Base-by-base conservation (phyloP, 805 yeast genomes). In the Candida multigemmis region DNA sequence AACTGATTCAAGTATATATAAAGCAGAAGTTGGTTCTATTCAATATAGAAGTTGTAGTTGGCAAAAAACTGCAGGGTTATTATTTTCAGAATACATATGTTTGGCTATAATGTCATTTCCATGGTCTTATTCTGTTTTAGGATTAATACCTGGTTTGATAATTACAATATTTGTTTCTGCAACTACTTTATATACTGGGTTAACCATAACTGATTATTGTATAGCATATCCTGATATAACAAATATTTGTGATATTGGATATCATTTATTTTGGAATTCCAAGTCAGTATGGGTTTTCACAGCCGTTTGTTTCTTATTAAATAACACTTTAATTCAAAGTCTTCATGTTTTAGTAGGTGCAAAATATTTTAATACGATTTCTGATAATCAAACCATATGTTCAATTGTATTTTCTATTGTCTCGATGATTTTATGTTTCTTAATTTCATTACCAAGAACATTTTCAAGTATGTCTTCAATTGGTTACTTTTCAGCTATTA, bases 71-170 rank as follows among this genome's bases (percentile, higher is more conserved):
- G 74, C 78, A 1, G 76, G 74, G n/a, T 54, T 73, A 21, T 49
- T 73, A 27, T 68, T 73, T 35, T 66, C 74, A 2, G 79, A 73
- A 43, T 73, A 73, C 44, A 70, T 72, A 17, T 74, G 77, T 38
- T 53, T 73, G 34, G 79, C 79, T 9, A 70, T 71, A 32, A 61
- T 73, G 73, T 68, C 76, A n/a, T 73, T 73, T 43, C 80, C 80
- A 1, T 71, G 77, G 77, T 68, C 76, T 7, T 73, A 68, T 38
- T 69, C 77, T 3, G 72, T 72, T 3, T 48, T 73, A 12, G 80
- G 80, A 0, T 46, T 73, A 6, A 66, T 72, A 2, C 76, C 77
- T 2, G 80, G 79, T 1, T 49, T 73, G 15, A 66, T 73, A 16
- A 40, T 72, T 25, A 73, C 78, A 0, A 60, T 60, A 1, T 65